Conservation (phyloP, 73 alveolate genomes). For the Durusdinium trenchii region DNA sequence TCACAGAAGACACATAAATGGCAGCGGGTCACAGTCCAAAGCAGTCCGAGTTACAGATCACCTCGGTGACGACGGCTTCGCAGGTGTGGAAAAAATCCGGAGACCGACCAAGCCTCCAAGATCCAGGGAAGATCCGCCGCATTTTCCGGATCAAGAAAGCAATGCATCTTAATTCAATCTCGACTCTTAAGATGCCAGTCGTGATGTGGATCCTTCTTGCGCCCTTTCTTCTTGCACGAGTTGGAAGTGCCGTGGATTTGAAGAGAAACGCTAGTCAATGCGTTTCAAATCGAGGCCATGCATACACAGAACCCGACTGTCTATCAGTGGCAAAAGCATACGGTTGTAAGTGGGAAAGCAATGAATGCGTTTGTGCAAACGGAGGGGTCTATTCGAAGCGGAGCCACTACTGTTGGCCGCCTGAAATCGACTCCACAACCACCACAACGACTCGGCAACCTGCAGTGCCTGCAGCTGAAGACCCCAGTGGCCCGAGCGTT, state of each 20-base stretch:
- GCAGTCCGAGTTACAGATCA: too few species aligned
- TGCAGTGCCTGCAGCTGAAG: not conserved
- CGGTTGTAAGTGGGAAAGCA: not conserved
- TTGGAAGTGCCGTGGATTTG: slow-evolving; percentile 25
- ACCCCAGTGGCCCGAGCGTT: not conserved
- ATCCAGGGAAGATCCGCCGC: too few species aligned
- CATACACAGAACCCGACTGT: not conserved
- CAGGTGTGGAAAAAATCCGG: too few species aligned
- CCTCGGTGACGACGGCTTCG: too few species aligned
- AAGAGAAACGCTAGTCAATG: not conserved
- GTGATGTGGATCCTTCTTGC: slow-evolving; percentile 2
- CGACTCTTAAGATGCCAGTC: not conserved
- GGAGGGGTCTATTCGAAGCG: not conserved
- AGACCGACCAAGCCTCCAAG: too few species aligned
- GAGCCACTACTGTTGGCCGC: not conserved
- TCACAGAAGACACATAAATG: too few species aligned
- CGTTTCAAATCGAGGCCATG: not conserved
- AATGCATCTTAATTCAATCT: not conserved
- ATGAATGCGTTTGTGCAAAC: not conserved
- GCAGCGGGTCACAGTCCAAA: too few species aligned
- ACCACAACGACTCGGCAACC: not conserved
- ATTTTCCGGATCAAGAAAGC: not conserved
- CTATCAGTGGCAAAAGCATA: not conserved
- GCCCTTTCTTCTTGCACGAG: not conserved
- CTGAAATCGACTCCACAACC: not conserved